These are phyloP conservation scores for Colletotrichum sojae DNA, from an alignment of 2,329 filamentous ascomycete species.

Conservation along the genomic window DNA sequence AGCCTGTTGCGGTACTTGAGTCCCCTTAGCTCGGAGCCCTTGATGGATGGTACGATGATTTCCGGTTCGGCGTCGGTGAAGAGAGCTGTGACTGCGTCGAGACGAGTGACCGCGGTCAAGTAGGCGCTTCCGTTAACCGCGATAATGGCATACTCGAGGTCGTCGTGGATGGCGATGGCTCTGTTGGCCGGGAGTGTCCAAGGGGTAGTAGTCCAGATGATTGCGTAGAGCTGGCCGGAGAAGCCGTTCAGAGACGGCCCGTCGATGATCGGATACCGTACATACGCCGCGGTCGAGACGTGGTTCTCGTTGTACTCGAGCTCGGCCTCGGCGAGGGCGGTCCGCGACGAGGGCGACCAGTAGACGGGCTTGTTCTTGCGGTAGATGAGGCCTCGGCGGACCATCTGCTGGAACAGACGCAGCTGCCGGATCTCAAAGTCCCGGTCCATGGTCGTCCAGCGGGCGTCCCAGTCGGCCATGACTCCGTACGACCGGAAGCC, in stretches of 20 bases:
- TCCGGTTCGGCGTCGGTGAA: slow-evolving; percentile 60
- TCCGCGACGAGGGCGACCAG: slow-evolving; percentile 85
- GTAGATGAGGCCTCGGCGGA: slow-evolving; percentile 80
- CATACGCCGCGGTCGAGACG: slow-evolving; percentile 79
- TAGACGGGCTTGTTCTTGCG: slow-evolving; percentile 86
- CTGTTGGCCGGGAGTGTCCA: slow-evolving; percentile 97
- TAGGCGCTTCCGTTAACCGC: slow-evolving; percentile 70
- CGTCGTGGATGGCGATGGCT: slow-evolving; percentile 85
- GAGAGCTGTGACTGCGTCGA: slow-evolving; percentile 70
- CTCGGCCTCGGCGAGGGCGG: slow-evolving; percentile 87
- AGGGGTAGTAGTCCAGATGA: slow-evolving; percentile 99
- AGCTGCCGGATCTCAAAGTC: slow-evolving; percentile 83
- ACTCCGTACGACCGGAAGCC: slow-evolving; percentile 81
- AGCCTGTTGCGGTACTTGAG: slow-evolving; percentile 81
- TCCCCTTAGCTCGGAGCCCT: slow-evolving; percentile 75
- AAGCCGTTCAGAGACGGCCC: slow-evolving; percentile 57
- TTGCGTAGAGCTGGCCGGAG: slow-evolving; percentile 73
- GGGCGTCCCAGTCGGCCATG: slow-evolving; percentile 84
- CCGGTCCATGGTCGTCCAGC: slow-evolving; percentile 85
- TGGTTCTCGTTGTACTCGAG: slow-evolving; percentile 86
- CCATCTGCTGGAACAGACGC: slow-evolving; percentile 81
- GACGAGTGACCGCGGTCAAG: slow-evolving; percentile 79
- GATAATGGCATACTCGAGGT: slow-evolving; percentile 81
- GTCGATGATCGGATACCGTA: slow-evolving; percentile 80
- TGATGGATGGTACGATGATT: slow-evolving; percentile 69